Conservation (phyloP, 805 yeast species). For the Clavispora fructus region DNA sequence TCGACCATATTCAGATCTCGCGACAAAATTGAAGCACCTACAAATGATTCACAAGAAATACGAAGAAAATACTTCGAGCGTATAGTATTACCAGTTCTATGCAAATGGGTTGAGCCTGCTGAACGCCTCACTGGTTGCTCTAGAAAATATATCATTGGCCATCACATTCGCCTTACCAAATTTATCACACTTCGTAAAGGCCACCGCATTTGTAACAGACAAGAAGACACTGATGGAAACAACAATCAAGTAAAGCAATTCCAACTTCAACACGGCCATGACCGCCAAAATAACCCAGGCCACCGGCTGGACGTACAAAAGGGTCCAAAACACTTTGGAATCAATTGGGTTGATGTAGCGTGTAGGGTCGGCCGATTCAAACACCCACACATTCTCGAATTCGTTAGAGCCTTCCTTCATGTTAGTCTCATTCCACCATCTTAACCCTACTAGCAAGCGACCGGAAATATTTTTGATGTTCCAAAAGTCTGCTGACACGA, state of each 20-base stretch:
- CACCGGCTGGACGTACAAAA: conserved; percentile 69
- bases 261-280: conserved; percentile 72
- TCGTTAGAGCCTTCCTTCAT: conserved; percentile 36
- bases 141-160: conserved; percentile 53
- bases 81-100: not conserved
- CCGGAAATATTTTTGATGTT: conserved; percentile 89
- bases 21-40: not conserved
- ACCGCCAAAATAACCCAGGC: conserved; percentile 73
- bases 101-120: conserved; percentile 43
- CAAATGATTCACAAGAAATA: not conserved
- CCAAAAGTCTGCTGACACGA: conserved; percentile 90
- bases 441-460: conserved; percentile 78
- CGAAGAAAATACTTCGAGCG: not conserved
- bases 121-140: conserved; percentile 43
- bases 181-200: conserved; percentile 88
- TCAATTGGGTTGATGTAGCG: conserved; percentile 84
- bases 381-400: conserved; percentile 72
- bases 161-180: conserved; percentile 77
- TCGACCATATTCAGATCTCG: not conserved
- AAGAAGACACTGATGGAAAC: conserved; percentile 65
- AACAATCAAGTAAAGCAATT: conserved; percentile 60
- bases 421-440: conserved; percentile 91
- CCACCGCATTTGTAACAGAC: conserved; percentile 78
- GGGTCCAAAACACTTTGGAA: conserved; percentile 81
- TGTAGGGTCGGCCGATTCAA: conserved; percentile 74